A percentile compares a stretch with the other conserved stretches of the same genome.
Conservation (phyloP, 345 rosid genomes). For the Chamaenerion angustifolium region DNA sequence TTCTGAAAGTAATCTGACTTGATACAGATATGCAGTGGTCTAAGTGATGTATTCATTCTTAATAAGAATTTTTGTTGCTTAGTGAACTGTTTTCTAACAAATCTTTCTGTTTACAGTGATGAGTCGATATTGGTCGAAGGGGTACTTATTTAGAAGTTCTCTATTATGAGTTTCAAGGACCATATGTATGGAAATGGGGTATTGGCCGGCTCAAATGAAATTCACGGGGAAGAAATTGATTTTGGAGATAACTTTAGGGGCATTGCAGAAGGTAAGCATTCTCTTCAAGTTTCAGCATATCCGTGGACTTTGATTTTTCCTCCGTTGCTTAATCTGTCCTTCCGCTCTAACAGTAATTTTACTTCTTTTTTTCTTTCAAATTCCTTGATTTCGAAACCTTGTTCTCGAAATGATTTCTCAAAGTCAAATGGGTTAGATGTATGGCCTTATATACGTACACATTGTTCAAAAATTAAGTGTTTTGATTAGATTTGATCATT, state of each 20-base stretch:
- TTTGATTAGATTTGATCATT: constrained; percentile 3
- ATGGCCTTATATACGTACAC: constrained; percentile 13
- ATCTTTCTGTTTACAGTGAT: constrained; percentile 14
- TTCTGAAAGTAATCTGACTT: too few species aligned
- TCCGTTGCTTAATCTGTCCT: neutral
- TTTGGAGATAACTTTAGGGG: constrained; percentile 21
- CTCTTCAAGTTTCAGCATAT: neutral
- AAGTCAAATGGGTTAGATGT: constrained; percentile 49
- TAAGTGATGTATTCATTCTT: neutral
- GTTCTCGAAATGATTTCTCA: constrained; percentile 13
- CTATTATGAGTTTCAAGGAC: constrained; percentile 17
- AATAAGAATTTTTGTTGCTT: too few species aligned
- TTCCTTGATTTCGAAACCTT: constrained; percentile 7
- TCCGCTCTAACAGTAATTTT: neutral
- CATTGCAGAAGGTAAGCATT: constrained; percentile 23
- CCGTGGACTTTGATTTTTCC: neutral
- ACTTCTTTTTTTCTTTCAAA: constrained; percentile 8
- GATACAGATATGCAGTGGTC: too few species aligned
- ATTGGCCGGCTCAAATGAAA: constrained; percentile 19
- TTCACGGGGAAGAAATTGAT: constrained; percentile 15
- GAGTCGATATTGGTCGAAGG: constrained; percentile 6
- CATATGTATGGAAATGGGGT: constrained; percentile 12
- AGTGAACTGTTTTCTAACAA: neutral
- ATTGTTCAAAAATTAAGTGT: constrained; percentile 2
- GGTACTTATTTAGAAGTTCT: constrained; percentile 3